phyloP scores from a whole-genome alignment of 805 yeast genomes.

The Yamadazyma takamatsuzukensis region DNA sequence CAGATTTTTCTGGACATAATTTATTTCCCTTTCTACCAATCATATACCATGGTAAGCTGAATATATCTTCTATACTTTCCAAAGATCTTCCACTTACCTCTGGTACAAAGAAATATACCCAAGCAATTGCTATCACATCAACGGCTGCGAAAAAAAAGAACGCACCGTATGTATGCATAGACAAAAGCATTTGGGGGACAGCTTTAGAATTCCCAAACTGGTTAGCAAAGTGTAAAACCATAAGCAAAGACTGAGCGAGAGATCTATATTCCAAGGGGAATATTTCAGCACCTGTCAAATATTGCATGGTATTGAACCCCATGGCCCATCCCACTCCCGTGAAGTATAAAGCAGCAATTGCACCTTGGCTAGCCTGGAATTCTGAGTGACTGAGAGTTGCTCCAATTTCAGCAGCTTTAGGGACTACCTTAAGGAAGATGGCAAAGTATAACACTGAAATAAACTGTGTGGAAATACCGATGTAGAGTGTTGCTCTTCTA shows the following conservation, averaged over 20 bases:
- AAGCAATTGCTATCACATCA: slow-evolving; percentile 33
- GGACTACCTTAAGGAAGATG: slow-evolving; percentile 42
- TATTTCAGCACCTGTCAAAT: slow-evolving; percentile 50
- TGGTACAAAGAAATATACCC: slow-evolving; percentile 47
- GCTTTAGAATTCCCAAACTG: slow-evolving; percentile 56
- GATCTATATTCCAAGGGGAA: slow-evolving; percentile 48
- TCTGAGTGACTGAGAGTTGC: slow-evolving; percentile 26
- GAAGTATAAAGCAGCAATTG: slow-evolving; percentile 45
- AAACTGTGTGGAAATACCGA: slow-evolving; percentile 44
- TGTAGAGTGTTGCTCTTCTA: slow-evolving; percentile 43
- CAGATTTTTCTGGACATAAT: slow-evolving; percentile 47
- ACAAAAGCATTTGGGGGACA: slow-evolving; percentile 45
- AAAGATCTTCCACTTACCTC: slow-evolving; percentile 35
- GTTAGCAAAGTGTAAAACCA: slow-evolving; percentile 52
- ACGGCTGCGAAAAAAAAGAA: slow-evolving; percentile 48
- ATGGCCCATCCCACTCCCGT: slow-evolving; percentile 55
- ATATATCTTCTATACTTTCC: slow-evolving; percentile 10
- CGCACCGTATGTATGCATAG: slow-evolving; percentile 45
- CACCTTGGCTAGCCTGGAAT: slow-evolving; percentile 40
- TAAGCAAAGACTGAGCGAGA: slow-evolving; percentile 45
- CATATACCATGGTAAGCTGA: slow-evolving; percentile 52
- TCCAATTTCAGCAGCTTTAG: slow-evolving; percentile 32
- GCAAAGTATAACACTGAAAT: slow-evolving; percentile 44
- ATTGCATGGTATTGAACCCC: slow-evolving; percentile 54
- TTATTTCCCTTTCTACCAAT: slow-evolving; percentile 51